phyloP scores from a whole-genome alignment of 345 rosid species.

The Euphorbia peplus region DNA sequence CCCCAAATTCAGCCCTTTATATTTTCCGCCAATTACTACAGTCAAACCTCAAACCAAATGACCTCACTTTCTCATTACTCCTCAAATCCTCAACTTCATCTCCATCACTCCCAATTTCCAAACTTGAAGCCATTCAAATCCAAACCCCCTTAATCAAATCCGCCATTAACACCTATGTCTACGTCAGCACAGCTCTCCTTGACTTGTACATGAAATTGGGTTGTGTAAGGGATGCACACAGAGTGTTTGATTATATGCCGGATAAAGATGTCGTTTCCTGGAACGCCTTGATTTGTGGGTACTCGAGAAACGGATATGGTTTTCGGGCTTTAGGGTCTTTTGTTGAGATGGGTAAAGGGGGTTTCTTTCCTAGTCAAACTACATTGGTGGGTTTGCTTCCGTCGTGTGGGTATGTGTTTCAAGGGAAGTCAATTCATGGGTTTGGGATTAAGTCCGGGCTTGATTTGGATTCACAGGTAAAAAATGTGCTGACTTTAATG shows the following conservation, averaged over 20 bases:
- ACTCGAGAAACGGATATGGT: conserved; percentile 53
- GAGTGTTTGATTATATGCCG: conserved; percentile 61
- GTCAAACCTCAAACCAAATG: conserved; percentile 42
- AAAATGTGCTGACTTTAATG: conserved; percentile 58
- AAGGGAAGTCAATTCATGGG: conserved; percentile 63
- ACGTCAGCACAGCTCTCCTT: conserved; percentile 58
- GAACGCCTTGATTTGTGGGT: conserved; percentile 80
- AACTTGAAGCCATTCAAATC: conserved; percentile 36
- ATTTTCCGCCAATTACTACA: conserved; percentile 54
- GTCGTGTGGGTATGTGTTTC: conserved; percentile 48
- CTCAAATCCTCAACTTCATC: conserved; percentile 37
- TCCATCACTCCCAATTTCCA: conserved; percentile 15
- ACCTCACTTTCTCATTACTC: conserved; percentile 54
- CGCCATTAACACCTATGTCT: conserved; percentile 46
- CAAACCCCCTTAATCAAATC: conserved; percentile 56
- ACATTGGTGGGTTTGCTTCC: conserved; percentile 66
- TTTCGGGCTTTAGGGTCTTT: conserved; percentile 43
- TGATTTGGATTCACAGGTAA: conserved; percentile 48
- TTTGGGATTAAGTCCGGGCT: conserved; percentile 55
- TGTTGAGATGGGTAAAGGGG: conserved; percentile 54
- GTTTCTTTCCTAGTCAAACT: conserved; percentile 44
- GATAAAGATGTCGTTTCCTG: conserved; percentile 65
- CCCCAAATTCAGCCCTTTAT: conserved; percentile 36
- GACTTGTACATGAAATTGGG: conserved; percentile 44
- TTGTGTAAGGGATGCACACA: conserved; percentile 33